Percentiles rank a stretch among this genome's conserved stretches.
phyloP scores from a whole-genome alignment of 2,329 filamentous ascomycete species.

The Neonectria coccinea region DNA sequence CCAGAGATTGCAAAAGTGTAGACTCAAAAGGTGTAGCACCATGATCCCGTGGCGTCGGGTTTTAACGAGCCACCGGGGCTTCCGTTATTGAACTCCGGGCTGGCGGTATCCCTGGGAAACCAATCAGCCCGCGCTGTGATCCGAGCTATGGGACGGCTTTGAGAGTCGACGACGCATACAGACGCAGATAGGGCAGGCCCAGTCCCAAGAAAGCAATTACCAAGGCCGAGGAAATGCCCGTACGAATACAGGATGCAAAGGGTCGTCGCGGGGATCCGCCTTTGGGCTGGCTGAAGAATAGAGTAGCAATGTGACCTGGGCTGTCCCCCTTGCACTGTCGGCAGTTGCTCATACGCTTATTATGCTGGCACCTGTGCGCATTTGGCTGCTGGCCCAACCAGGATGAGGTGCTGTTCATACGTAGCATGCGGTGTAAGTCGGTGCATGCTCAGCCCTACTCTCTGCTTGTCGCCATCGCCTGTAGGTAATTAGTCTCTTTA shows the following conservation, averaged over 20 bases:
- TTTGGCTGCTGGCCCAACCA: background rate
- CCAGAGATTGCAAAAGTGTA: constrained; percentile 7
- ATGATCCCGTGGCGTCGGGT: constrained; percentile 35
- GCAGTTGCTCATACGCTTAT: background rate
- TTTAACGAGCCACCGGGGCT: constrained; percentile 25
- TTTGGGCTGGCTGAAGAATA: too few relatives aligned
- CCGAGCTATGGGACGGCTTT: background rate
- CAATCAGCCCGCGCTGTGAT: background rate
- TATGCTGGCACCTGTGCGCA: background rate
- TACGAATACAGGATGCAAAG: too few relatives aligned
- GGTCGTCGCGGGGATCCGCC: too few relatives aligned
- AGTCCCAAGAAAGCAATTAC: too few relatives aligned
- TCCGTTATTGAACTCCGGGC: constrained; percentile 23
- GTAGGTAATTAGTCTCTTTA: too few relatives aligned
- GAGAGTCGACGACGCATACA: too few relatives aligned
- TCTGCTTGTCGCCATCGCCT: too few relatives aligned
- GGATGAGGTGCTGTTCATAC: background rate
- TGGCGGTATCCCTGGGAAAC: background rate
- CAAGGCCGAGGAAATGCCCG: too few relatives aligned
- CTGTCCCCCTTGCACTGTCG: background rate
- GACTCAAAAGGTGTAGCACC: constrained; percentile 12
- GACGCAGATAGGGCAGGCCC: too few relatives aligned
- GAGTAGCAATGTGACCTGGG: too few relatives aligned
- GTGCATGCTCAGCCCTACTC: background rate
- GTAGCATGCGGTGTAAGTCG: background rate